These are phyloP conservation scores for Leccinellum rugosiceps DNA, from an alignment of 768 basidiomycete species.

Conservation along the genomic window DNA sequence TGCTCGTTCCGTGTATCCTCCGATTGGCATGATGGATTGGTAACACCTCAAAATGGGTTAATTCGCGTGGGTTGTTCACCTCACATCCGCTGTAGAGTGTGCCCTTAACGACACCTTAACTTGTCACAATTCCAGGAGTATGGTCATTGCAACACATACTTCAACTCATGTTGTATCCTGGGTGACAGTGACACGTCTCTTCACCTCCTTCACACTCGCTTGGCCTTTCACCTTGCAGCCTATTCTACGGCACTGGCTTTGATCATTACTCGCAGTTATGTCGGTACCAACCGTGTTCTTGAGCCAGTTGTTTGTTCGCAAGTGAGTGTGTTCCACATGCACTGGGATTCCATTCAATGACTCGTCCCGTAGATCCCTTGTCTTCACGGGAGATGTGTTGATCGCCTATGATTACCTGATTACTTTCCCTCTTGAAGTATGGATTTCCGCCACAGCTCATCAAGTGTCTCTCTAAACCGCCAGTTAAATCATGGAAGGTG, in stretches of 20 bases:
- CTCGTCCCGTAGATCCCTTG: not conserved
- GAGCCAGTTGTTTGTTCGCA: not conserved
- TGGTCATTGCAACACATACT: not conserved
- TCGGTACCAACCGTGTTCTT: not conserved
- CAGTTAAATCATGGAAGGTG: not conserved
- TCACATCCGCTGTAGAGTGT: not conserved
- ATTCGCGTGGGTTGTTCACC: not conserved
- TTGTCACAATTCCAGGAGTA: not conserved
- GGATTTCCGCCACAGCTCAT: not conserved
- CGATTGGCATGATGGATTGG: not conserved
- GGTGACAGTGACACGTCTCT: not conserved
- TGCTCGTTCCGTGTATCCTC: not conserved
- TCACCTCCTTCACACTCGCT: not conserved
- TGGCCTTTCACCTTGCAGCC: not conserved
- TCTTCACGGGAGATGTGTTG: not conserved
- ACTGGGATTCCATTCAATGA: not conserved
- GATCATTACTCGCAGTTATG: not conserved
- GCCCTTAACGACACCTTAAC: not conserved
- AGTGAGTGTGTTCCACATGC: not conserved
- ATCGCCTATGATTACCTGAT: constrained; percentile 11
- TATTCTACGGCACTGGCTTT: not conserved
- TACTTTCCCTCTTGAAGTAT: constrained; percentile 11
- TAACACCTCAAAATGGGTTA: not conserved
- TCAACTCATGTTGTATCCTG: not conserved
- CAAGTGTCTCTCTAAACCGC: not conserved